A percentile compares a stretch with the other conserved stretches of the same genome.
These are phyloP conservation scores for Cystoderma amianthinum DNA, from an alignment of 768 basidiomycete species.

Conservation along the genomic window DNA sequence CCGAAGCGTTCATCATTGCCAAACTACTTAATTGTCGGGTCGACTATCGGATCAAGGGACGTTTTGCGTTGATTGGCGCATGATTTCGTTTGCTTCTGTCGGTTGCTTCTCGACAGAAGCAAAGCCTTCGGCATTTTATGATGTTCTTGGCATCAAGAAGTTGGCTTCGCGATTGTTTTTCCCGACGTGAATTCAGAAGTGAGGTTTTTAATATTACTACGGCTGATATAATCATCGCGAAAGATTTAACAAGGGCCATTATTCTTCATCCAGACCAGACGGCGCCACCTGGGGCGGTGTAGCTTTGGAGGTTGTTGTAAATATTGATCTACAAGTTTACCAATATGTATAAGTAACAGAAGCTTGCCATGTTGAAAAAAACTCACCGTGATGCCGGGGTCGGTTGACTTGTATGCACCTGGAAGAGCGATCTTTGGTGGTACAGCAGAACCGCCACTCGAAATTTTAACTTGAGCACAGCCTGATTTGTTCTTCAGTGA, in stretches of 20 bases:
- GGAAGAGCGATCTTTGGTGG: conserved; percentile 43
- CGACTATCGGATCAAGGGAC: too few relatives aligned
- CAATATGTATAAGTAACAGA: neutral
- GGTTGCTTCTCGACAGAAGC: too few relatives aligned
- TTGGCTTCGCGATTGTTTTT: too few relatives aligned
- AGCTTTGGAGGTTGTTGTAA: conserved; percentile 49
- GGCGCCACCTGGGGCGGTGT: conserved; percentile 31
- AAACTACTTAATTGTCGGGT: too few relatives aligned
- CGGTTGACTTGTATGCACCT: conserved; percentile 35
- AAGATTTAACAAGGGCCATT: too few relatives aligned
- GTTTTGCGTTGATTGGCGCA: too few relatives aligned
- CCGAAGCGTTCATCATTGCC: too few relatives aligned
- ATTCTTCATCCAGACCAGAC: conserved; percentile 32
- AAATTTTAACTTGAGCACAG: conserved; percentile 43
- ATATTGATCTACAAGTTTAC: conserved; percentile 31
- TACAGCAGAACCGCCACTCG: conserved; percentile 35
- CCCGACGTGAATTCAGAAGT: too few relatives aligned
- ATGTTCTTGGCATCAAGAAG: too few relatives aligned
- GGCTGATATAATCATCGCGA: neutral
- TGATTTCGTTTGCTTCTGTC: too few relatives aligned
- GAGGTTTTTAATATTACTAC: neutral
- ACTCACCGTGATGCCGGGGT: conserved; percentile 43
- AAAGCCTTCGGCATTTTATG: too few relatives aligned
- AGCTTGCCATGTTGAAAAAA: neutral
- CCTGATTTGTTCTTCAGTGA: conserved; percentile 13